Conservation (phyloP, 129 eudicot genomes). For the Cynara cardunculus region DNA sequence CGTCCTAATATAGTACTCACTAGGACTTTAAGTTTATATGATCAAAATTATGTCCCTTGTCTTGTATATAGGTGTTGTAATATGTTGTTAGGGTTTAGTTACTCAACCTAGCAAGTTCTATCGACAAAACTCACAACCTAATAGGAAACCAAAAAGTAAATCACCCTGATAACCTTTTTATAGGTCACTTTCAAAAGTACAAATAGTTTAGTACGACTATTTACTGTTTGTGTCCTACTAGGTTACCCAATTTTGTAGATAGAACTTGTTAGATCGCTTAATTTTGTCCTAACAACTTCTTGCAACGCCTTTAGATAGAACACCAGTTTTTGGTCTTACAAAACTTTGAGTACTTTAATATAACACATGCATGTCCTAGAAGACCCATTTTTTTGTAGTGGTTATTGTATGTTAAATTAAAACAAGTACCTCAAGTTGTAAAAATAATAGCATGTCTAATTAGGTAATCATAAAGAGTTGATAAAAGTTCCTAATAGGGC, state of each 20-base stretch:
- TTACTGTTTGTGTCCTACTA: neutral
- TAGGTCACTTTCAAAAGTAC: no score
- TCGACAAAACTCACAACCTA: no score
- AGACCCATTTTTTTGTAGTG: neutral
- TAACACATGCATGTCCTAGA: no score
- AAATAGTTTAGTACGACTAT: no score
- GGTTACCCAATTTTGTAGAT: neutral
- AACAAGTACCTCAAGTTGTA: neutral
- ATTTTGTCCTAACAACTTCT: neutral
- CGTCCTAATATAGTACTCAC: neutral
- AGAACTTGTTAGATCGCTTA: neutral
- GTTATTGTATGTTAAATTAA: neutral
- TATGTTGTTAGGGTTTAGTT: neutral
- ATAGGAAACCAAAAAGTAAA: no score
- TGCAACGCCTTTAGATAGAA: neutral
- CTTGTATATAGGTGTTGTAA: no score
- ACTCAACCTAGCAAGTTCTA: no score
- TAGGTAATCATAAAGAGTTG: slow-evolving; percentile 58
- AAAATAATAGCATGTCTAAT: neutral
- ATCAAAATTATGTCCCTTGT: neutral
- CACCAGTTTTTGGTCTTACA: neutral
- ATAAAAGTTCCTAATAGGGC: slow-evolving; percentile 55
- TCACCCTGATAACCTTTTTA: no score
- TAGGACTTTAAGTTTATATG: neutral
- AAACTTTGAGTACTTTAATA: neutral